A percentile compares a stretch with the other conserved stretches of the same genome.
phyloP scores from a whole-genome alignment of 2,329 filamentous ascomycete genomes.

The Fusarium algeriense region DNA sequence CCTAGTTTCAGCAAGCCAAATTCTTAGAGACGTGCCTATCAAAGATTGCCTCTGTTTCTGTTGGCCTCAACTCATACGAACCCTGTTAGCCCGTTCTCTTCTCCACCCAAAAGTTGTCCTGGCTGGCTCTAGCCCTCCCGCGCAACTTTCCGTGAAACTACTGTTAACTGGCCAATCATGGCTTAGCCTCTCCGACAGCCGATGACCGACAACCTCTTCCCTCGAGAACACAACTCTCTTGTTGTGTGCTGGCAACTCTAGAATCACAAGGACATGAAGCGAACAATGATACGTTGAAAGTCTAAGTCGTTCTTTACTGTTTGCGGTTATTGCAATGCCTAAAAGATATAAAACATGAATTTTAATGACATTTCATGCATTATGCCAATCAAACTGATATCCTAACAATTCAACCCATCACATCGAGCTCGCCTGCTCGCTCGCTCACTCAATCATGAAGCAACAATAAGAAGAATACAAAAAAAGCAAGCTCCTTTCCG shows the following conservation, averaged over 20 bases:
- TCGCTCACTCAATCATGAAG: conserved; percentile 20
- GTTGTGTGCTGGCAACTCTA: conserved; percentile 31
- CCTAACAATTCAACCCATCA: conserved; percentile 35
- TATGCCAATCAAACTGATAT: conserved; percentile 46
- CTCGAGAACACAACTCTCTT: conserved; percentile 31
- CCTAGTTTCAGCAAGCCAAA: conserved; percentile 12
- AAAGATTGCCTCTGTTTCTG: not conserved
- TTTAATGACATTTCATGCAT: conserved; percentile 40
- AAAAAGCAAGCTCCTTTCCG: conserved; percentile 33
- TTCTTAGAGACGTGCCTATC: conserved; percentile 19
- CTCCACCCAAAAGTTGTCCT: conserved; percentile 25
- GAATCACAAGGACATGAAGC: conserved; percentile 29
- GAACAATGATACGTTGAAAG: not conserved
- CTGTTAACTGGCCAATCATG: conserved; percentile 45
- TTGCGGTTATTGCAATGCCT: conserved; percentile 6
- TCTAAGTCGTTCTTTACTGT: not conserved
- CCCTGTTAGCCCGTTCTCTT: conserved; percentile 29
- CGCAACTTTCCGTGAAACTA: conserved; percentile 28
- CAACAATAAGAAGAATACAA: conserved; percentile 22
- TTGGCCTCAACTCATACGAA: conserved; percentile 29
- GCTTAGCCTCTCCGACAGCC: conserved; percentile 46
- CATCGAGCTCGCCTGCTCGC: conserved; percentile 21
- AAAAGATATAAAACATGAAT: conserved; percentile 24
- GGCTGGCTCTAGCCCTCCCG: not conserved
- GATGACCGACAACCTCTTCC: conserved; percentile 44